These are phyloP conservation scores for Diaporthe sp. DNA, from an alignment of 2,329 filamentous ascomycete genomes.

Conservation along the genomic window DNA sequence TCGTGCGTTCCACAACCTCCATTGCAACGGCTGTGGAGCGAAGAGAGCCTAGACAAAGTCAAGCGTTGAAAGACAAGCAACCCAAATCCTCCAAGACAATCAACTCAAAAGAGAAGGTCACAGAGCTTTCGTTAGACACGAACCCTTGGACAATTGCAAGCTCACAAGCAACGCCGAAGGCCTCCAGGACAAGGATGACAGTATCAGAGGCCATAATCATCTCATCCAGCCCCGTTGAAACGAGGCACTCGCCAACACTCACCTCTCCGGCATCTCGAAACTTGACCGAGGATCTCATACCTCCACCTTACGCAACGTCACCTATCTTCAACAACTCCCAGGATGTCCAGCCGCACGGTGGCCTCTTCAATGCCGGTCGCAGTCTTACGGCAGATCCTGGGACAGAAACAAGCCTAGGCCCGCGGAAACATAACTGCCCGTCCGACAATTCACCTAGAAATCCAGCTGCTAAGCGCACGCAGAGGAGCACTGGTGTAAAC, in stretches of 20 bases:
- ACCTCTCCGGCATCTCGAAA: conserved; percentile 1
- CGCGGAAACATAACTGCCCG: conserved; percentile 10
- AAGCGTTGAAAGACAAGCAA: conserved; percentile 48
- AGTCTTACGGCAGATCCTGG: background rate
- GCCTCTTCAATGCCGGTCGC: background rate
- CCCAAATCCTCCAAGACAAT: conserved; percentile 41
- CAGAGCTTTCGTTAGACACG: conserved; percentile 45
- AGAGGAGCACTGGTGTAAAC: background rate
- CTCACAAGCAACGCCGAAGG: conserved; percentile 53
- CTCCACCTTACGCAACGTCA: background rate
- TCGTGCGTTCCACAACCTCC: background rate
- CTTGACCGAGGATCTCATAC: background rate
- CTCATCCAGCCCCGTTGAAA: conserved; percentile 47
- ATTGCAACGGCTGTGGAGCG: background rate
- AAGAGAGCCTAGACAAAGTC: background rate
- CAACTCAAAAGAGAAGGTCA: conserved; percentile 41
- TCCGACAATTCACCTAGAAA: background rate
- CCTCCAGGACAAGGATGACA: conserved; percentile 38
- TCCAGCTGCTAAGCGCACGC: conserved; percentile 29
- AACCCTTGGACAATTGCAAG: conserved; percentile 59
- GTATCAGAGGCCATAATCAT: conserved; percentile 46
- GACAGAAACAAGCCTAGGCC: background rate
- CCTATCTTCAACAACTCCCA: background rate
- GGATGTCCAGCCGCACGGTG: background rate
- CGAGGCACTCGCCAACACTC: conserved; percentile 31